Evolutionary conservation across 2,329 filamentous ascomycete genomes (phyloP), one percentile per base, ranked within the genome.

Genomic region (Harringtonia lauricola): DNA sequence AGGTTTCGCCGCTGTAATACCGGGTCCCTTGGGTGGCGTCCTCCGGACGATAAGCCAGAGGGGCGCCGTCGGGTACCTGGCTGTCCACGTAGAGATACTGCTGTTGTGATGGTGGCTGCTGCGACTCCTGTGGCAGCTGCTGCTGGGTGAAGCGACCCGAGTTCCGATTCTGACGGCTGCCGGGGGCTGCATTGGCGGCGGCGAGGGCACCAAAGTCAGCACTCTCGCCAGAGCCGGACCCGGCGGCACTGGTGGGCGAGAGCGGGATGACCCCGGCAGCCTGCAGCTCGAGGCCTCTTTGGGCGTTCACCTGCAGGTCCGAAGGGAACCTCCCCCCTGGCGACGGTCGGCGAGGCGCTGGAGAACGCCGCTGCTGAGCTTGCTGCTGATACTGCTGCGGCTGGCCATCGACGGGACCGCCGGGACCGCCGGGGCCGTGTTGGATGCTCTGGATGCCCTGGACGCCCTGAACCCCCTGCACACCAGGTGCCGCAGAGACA

Each of bases 271-370:
- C 44, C 3, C 50, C 50, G 59, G 51, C 41, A 4, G 77, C 80
- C 65, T 88, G 82, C 79, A 87, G 79, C 65, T 88, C 81, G 77
- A 87, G 80, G 72, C 84, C 81, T 69, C 86, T 81, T 60, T 78
- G 67, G 49, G 73, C 69, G 63, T 88, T 84, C 62, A 94, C 76
- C 68, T 88, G 80, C 56, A 96, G 71, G 71, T 95, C 89, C 66
- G 86, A 94, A 66, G 90, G 90, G 70, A 98, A 98, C 64, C 89
- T 81, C 71, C 90, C 90, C 81, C 89, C 90, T 80, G 87, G 81
- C 74, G 86, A 79, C 60, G 86, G 85, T 63, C 88, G 81, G 63
- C 75, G 74, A 4, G 75, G 72, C 55, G 71, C 65, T 51, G 64
- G 70, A 49, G 67, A 65, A 53, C 63, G 66, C 48, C 65, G 66